Percentiles rank a stretch among this genome's conserved stretches.
Conservation (phyloP, 768 basidiomycete genomes). For the Podaxis sp. region DNA sequence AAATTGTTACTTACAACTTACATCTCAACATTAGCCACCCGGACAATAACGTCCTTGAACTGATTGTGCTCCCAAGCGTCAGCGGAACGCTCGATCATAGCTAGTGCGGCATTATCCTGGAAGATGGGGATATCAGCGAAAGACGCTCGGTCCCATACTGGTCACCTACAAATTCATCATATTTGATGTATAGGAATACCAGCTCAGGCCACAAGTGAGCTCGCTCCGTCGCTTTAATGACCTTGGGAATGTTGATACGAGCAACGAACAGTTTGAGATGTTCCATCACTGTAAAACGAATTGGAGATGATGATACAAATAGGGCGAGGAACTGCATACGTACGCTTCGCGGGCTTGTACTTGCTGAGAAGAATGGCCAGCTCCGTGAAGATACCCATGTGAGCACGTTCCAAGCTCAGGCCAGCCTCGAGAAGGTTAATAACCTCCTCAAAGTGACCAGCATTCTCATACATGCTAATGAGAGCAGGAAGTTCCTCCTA, state of each 20-base stretch:
- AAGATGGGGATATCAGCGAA: slow-evolving; percentile 3
- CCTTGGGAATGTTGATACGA: slow-evolving; percentile 98
- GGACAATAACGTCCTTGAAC: slow-evolving; percentile 97
- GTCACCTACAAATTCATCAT: slow-evolving; percentile 82
- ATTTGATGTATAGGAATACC: slow-evolving; percentile 98
- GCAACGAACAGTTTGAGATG: slow-evolving; percentile 95
- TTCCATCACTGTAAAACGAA: slow-evolving; percentile 78
- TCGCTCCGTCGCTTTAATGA: slow-evolving; percentile 93
- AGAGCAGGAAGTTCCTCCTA: slow-evolving; percentile 77
- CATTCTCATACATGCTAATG: slow-evolving; percentile 83
- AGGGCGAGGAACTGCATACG: slow-evolving; percentile 28
- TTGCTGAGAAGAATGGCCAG: slow-evolving; percentile 91
- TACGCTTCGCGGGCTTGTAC: slow-evolving; percentile 90
- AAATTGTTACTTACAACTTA: slow-evolving; percentile 31
- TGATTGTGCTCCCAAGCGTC: slow-evolving; percentile 99
- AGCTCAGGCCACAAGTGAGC: slow-evolving; percentile 98
- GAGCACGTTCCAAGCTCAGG: slow-evolving; percentile 93
- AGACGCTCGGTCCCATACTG: background rate
- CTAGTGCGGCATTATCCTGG: slow-evolving; percentile 93
- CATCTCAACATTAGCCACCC: slow-evolving; percentile 98
- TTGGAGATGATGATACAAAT: slow-evolving; percentile 3
- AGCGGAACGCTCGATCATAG: slow-evolving; percentile 98
- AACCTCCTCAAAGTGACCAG: slow-evolving; percentile 94
- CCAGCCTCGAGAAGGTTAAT: slow-evolving; percentile 91
- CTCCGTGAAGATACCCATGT: slow-evolving; percentile 99